phyloP scores from a whole-genome alignment of 2,329 filamentous ascomycete species.

The Talaromyces sp. region DNA sequence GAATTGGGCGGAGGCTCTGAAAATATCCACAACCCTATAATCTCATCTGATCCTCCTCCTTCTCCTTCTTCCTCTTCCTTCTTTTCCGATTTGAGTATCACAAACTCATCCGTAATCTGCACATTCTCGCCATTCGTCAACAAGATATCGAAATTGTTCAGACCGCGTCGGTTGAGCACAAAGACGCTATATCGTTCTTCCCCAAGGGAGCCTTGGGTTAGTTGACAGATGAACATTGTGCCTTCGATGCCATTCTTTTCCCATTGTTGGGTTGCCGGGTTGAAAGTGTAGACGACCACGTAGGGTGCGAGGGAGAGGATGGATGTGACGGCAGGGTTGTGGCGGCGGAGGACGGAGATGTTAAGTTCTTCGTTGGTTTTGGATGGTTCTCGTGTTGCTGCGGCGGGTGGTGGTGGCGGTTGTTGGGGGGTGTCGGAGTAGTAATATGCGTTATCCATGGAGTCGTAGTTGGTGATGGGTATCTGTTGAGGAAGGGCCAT shows the following conservation, averaged over 20 bases:
- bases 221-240: conserved; percentile 79
- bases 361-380: conserved; percentile 79
- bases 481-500: conserved; percentile 19
- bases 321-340: conserved; percentile 68
- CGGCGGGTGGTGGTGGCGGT: conserved; percentile 18
- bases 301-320: conserved; percentile 82
- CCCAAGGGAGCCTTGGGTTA: conserved; percentile 43
- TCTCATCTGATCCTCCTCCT: conserved; percentile 28
- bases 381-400: conserved; percentile 28
- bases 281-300: conserved; percentile 80
- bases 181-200: conserved; percentile 59
- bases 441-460: conserved; percentile 55
- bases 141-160: conserved; percentile 68
- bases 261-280: conserved; percentile 64
- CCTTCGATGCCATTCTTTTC: conserved; percentile 84
- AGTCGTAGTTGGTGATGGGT: conserved; percentile 59
- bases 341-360: conserved; percentile 74
- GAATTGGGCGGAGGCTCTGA: conserved; percentile 56
- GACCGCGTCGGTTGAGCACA: conserved; percentile 67
- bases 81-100: conserved; percentile 53
- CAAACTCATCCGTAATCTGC: conserved; percentile 61
- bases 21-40: conserved; percentile 64
- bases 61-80: background rate
- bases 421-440: conserved; percentile 34
- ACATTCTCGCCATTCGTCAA: conserved; percentile 58